Evolutionary conservation across 257 asterid genomes (phyloP).

Genomic region (Solanum tarijense): DNA sequence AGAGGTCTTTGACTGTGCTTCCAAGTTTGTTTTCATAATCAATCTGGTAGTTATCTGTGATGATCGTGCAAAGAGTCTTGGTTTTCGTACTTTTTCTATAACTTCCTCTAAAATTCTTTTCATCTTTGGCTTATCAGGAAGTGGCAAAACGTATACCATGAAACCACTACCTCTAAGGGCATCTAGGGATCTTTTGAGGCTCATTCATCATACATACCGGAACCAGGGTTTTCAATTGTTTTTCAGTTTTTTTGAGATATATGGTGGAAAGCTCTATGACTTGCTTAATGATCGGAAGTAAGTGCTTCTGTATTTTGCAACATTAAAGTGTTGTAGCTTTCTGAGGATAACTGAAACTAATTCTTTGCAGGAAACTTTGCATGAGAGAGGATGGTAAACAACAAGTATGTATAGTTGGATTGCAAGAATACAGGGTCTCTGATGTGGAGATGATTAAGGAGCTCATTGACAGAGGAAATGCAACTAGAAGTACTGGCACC

Average conservation of each 20-base stretch:
- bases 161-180: conserved; percentile 96
- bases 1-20: background rate
- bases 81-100: background rate
- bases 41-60: background rate
- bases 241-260: conserved; percentile 95
- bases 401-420: conserved; percentile 44
- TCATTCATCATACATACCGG: conserved; percentile 85
- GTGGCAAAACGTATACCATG: conserved; percentile 98
- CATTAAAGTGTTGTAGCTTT: background rate
- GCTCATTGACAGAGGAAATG: conserved; percentile 88
- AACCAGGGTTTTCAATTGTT: conserved; percentile 90
- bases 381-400: conserved; percentile 96
- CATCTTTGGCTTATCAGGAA: conserved; percentile 43
- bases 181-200: conserved; percentile 84
- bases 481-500: conserved; percentile 91
- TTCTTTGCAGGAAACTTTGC: conserved; percentile 55
- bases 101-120: background rate
- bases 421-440: conserved; percentile 38
- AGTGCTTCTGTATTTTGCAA: conserved; percentile 9
- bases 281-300: conserved; percentile 92
- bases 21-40: background rate
- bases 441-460: conserved; percentile 66
- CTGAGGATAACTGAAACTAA: background rate
- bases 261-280: conserved; percentile 94
- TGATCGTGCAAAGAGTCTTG: background rate